Evolutionary conservation across 352 stramenopile species (phyloP).

Genomic region (Globisporangium apiculatum): DNA sequence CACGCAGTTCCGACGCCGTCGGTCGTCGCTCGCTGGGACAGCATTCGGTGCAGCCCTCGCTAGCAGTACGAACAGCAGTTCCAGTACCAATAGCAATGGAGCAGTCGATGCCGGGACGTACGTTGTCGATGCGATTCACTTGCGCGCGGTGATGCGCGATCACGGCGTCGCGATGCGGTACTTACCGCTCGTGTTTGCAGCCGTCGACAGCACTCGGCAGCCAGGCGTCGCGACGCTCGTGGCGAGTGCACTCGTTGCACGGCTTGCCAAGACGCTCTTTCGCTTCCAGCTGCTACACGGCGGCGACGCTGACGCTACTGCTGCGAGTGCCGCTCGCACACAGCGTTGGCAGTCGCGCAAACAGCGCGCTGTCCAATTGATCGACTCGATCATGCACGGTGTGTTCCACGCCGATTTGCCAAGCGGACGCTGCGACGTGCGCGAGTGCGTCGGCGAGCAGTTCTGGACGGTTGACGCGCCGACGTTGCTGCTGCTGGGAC

Average conservation of each 20-base stretch:
- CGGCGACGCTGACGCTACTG: conserved; percentile 15
- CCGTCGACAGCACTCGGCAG: conserved; percentile 30
- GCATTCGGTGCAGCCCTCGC: conserved; percentile 10
- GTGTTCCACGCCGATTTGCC: conserved; percentile 45
- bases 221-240: conserved; percentile 50
- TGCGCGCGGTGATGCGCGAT: conserved; percentile 50
- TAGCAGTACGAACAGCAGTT: conserved; percentile 4
- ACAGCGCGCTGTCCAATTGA: conserved; percentile 45
- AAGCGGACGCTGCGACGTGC: conserved; percentile 6
- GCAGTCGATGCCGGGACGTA: conserved; percentile 35
- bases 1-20: conserved; percentile 5
- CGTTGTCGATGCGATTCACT: conserved; percentile 55
- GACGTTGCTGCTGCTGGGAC: conserved; percentile 53
- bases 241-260: conserved; percentile 58
- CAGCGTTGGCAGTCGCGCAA: conserved; percentile 52
- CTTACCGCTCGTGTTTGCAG: conserved; percentile 57
- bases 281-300: conserved; percentile 54
- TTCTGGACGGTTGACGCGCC: conserved; percentile 73
- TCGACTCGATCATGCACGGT: conserved; percentile 64
- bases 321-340: too few relatives aligned
- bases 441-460: conserved; percentile 43
- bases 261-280: conserved; percentile 71
- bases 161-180: conserved; percentile 64
- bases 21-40: conserved; percentile 31
- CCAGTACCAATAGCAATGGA: too few relatives aligned